Evolutionary conservation across 805 yeast species (phyloP), one percentile per base, ranked within the genome.

Genomic region (Lipomyces kockii): DNA sequence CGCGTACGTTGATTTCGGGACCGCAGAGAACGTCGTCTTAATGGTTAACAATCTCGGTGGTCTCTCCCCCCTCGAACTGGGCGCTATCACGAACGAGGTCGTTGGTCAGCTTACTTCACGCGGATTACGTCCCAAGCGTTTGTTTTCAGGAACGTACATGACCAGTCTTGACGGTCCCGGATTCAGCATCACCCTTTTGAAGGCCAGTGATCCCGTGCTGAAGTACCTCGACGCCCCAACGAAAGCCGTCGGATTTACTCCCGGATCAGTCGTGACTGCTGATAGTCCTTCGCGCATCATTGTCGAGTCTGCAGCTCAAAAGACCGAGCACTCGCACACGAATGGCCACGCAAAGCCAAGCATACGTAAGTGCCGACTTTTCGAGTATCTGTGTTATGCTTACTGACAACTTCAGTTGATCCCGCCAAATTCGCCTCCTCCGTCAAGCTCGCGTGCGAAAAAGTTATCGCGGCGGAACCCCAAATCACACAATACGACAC

Each of bases 91-190:
- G 49, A 83, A 88, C 59, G 84, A 86, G 61, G 77, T 80, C 14
- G 46, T 63, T 35, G 22, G 20, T 2, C 71, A 68, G 54, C 70
- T 68, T 22, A 63, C 57, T 43, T 58, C 53, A 7, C 70, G 71
- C 25, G 78, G 78, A 12, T 85, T 89, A 62, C 76, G 71, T 9
- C 98, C 98, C 3, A 84, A 81, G 20, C 84, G 97, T 73, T 83
- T 87, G 9, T 84, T 87, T 68, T 85, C 88, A 0, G 94, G 97
- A 32, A 87, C 94, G 49, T 87, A 89, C 76, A 93, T 92, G 78
- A 91, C 98, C 2, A 92, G 97, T 0, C 84, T 94, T 68, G 91
- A 91, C 77, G 94, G 97, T 20, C 95, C 96, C 11, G 98, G 98
- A 0, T 91, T 93, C 78, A 88, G 95, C 51, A 83, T 94, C 68